Conservation (phyloP, 495 filamentous ascomycete genomes). For the Penicillium lividum region DNA sequence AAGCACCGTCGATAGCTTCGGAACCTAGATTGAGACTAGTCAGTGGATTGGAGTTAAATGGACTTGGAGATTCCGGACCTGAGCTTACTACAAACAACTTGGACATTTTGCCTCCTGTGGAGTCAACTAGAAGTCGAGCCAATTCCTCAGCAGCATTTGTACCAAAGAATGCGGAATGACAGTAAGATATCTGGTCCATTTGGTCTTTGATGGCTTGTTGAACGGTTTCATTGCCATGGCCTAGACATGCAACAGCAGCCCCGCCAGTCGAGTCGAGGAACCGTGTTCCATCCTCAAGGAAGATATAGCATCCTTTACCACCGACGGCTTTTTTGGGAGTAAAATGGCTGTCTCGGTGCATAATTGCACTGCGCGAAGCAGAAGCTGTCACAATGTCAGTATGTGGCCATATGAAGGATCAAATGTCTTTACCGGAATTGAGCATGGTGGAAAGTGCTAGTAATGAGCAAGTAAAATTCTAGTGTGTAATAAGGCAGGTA, state of each 20-base stretch:
- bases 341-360: slow-evolving; percentile 45
- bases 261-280: slow-evolving; percentile 64
- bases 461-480: neutral
- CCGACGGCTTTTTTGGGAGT: slow-evolving; percentile 43
- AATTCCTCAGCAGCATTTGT: slow-evolving; percentile 50
- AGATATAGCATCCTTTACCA: slow-evolving; percentile 47
- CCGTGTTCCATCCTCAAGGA: slow-evolving; percentile 58
- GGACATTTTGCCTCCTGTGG: slow-evolving; percentile 46
- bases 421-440: slow-evolving; percentile 1
- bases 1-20: slow-evolving; percentile 69
- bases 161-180: slow-evolving; percentile 54
- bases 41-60: neutral
- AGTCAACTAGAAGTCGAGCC: slow-evolving; percentile 42
- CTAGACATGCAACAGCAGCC: slow-evolving; percentile 52
- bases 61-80: slow-evolving; percentile 43
- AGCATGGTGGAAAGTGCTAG: neutral
- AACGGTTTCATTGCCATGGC: slow-evolving; percentile 49
- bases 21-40: slow-evolving; percentile 48
- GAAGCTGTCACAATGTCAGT: slow-evolving; percentile 8
- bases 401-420: neutral
- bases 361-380: slow-evolving; percentile 34
- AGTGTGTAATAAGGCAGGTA: neutral
- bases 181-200: slow-evolving; percentile 52
- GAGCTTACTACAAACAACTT: slow-evolving; percentile 55
- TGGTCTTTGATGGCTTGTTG: slow-evolving; percentile 50